These are phyloP conservation scores for Iris pallida DNA, from an alignment of 116 monocot species.

Conservation along the genomic window DNA sequence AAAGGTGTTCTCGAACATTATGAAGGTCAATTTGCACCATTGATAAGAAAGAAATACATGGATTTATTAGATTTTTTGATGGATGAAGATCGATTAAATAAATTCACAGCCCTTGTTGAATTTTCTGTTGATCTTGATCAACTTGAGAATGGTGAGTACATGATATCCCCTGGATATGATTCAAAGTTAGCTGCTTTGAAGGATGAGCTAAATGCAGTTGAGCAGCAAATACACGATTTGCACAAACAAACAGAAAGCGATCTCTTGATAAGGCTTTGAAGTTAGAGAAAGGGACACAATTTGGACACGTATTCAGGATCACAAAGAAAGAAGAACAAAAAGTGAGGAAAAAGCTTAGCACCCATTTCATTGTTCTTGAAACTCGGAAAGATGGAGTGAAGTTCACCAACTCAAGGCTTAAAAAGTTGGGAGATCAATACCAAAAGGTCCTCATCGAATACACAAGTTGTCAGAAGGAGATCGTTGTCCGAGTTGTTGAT, in stretches of 20 bases:
- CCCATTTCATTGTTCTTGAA: constrained; percentile 75
- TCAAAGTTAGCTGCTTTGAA: constrained; percentile 58
- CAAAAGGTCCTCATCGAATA: constrained; percentile 68
- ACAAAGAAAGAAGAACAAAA: constrained; percentile 99
- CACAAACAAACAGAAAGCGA: constrained; percentile 74
- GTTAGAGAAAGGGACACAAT: constrained; percentile 83
- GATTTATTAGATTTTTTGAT: constrained; percentile 42
- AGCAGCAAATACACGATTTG: constrained; percentile 62
- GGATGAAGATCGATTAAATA: constrained; percentile 50
- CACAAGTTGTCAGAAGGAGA: constrained; percentile 61
- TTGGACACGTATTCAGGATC: constrained; percentile 96
- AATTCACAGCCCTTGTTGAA: constrained; percentile 77
- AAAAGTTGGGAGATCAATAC: constrained; percentile 78
- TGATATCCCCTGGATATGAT: constrained; percentile 83
- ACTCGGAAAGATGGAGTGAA: constrained; percentile 98
- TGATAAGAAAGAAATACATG: constrained; percentile 61
- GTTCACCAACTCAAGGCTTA: constrained; percentile 84
- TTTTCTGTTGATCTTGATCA: constrained; percentile 69
- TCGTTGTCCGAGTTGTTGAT: constrained; percentile 73
- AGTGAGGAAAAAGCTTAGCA: constrained; percentile 75
- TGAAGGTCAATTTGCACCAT: constrained; percentile 60
- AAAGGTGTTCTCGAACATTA: constrained; percentile 60
- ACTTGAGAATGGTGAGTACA: constrained; percentile 87
- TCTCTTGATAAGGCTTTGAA: constrained; percentile 80
- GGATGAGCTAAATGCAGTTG: constrained; percentile 53